Evolutionary conservation across 2,329 filamentous ascomycete species (phyloP).

Genomic region (Colletotrichum cuscutae): DNA sequence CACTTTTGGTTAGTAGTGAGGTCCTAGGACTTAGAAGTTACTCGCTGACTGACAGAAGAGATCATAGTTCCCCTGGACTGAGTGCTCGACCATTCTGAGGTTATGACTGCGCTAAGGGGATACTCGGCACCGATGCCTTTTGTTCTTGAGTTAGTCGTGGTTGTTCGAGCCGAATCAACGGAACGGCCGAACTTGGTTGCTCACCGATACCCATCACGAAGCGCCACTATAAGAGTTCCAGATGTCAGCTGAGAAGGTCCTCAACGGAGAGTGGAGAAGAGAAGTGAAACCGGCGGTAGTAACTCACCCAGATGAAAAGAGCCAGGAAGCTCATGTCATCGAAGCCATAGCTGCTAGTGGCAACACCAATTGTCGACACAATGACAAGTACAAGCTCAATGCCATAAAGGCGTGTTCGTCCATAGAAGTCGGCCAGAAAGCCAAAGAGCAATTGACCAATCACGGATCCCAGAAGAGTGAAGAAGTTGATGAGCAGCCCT

Average conservation of each 20-base stretch:
- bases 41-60: constrained; percentile 58
- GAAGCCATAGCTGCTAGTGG: constrained; percentile 62
- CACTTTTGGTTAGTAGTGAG: background rate
- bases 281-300: background rate
- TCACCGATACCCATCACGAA: constrained; percentile 64
- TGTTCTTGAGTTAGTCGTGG: background rate
- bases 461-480: constrained; percentile 63
- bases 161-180: background rate
- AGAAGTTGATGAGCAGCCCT: constrained; percentile 61
- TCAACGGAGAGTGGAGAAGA: background rate
- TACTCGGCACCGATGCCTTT: constrained; percentile 70
- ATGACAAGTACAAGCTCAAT: constrained; percentile 66
- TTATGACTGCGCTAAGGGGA: constrained; percentile 74
- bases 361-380: constrained; percentile 66
- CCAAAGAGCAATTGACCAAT: constrained; percentile 64
- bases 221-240: constrained; percentile 50
- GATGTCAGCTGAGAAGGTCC: background rate
- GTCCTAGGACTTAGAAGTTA: background rate
- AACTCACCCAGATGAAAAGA: constrained; percentile 58
- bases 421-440: constrained; percentile 63
- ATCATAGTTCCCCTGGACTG: constrained; percentile 75
- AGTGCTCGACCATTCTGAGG: constrained; percentile 72
- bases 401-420: constrained; percentile 66
- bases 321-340: constrained; percentile 60
- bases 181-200: background rate